A percentile compares a stretch with the other conserved stretches of the same genome.
These are phyloP conservation scores for Sclerotiophoma versabilis DNA, from an alignment of 2,329 filamentous ascomycete species.

Conservation along the genomic window DNA sequence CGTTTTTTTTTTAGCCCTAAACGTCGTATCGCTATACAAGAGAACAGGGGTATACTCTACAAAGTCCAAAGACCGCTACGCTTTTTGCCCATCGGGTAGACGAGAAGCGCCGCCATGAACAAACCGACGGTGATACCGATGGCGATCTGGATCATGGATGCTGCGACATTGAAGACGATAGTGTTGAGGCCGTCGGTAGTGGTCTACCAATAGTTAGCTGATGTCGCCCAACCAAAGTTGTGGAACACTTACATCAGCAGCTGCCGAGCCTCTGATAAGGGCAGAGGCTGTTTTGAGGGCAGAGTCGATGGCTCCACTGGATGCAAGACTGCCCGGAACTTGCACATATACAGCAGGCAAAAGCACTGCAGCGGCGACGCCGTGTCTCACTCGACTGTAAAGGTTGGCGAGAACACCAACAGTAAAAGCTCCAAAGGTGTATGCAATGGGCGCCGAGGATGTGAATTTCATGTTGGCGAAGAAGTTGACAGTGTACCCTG, in stretches of 20 bases:
- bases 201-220: conserved; percentile 20
- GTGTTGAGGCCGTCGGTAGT: conserved; percentile 32
- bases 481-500: conserved; percentile 77
- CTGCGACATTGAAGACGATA: conserved; percentile 54
- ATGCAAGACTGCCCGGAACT: conserved; percentile 42
- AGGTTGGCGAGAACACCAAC: conserved; percentile 80
- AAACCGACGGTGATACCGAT: conserved; percentile 61
- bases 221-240: neutral
- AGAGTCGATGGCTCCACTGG: conserved; percentile 40
- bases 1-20: conserved; percentile 16
- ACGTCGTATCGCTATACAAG: conserved; percentile 31
- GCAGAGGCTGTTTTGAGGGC: conserved; percentile 38
- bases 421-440: conserved; percentile 76
- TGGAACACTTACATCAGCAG: conserved; percentile 23
- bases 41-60: conserved; percentile 31
- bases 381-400: conserved; percentile 70
- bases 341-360: conserved; percentile 44
- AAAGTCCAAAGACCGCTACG: conserved; percentile 49
- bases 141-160: conserved; percentile 58
- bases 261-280: conserved; percentile 30
- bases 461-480: conserved; percentile 72
- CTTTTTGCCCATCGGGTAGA: conserved; percentile 59
- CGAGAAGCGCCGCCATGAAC: conserved; percentile 57
- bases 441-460: conserved; percentile 75
- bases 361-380: conserved; percentile 51